Evolutionary conservation across 2,329 filamentous ascomycete species (phyloP).

Genomic region (Trichoderma sp.): DNA sequence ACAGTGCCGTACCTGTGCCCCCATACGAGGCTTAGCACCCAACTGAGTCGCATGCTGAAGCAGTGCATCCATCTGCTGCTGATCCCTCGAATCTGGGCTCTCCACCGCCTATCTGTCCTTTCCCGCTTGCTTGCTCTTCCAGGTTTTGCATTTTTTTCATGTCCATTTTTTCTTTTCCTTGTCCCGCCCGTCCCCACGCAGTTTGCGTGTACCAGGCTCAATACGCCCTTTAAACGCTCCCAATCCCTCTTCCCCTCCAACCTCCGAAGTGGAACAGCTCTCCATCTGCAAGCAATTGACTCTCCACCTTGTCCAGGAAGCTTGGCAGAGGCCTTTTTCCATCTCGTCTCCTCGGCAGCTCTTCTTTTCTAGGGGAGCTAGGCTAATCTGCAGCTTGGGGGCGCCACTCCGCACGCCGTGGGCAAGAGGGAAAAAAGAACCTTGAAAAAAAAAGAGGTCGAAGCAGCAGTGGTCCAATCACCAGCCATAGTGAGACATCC

Average conservation of each 20-base stretch:
- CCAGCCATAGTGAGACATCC: conserved; percentile 17
- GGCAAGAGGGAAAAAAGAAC: background rate
- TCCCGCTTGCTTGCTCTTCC: background rate
- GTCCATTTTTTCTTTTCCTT: background rate
- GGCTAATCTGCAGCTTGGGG: conserved; percentile 7
- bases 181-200: background rate
- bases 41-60: background rate
- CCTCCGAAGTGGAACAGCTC: background rate
- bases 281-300: conserved; percentile 8
- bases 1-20: background rate
- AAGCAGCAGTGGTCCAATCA: background rate
- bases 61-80: background rate
- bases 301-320: background rate
- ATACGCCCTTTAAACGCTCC: conserved; percentile 1
- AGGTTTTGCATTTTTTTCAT: background rate
- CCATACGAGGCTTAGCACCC: background rate
- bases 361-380: background rate
- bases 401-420: conserved; percentile 5
- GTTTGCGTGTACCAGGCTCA: conserved; percentile 2
- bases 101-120: conserved; percentile 16
- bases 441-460: background rate
- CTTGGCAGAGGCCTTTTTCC: background rate
- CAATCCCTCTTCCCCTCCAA: background rate
- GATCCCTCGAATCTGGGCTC: conserved; percentile 2
- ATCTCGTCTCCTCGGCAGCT: background rate